phyloP scores from a whole-genome alignment of 2,329 filamentous ascomycete genomes.

The Septoria linicola region DNA sequence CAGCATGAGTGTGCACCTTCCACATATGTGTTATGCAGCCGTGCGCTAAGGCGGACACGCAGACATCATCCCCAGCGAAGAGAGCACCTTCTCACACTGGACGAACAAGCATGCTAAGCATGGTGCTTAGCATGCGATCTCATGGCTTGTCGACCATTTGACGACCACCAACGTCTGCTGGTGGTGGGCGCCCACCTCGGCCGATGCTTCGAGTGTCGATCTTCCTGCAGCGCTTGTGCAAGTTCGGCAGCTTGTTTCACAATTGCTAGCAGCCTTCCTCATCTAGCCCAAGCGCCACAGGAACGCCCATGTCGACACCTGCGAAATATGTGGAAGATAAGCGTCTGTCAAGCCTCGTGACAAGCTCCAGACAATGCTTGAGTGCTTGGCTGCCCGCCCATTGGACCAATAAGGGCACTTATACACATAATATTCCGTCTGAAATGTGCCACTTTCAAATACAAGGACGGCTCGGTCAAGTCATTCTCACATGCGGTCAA shows the following conservation, averaged over 20 bases:
- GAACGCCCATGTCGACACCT: conserved; percentile 2
- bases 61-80: too few species aligned
- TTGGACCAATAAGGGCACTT: background rate
- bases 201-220: background rate
- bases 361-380: conserved; percentile 4
- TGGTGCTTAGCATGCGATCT: too few species aligned
- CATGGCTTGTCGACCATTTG: too few species aligned
- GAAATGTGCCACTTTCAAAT: too few species aligned
- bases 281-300: conserved; percentile 1
- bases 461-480: too few species aligned
- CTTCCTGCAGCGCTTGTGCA: conserved; percentile 4
- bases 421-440: background rate
- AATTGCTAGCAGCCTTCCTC: background rate
- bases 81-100: too few species aligned
- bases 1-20: too few species aligned
- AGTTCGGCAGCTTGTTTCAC: conserved; percentile 9
- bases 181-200: too few species aligned
- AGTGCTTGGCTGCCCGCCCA: background rate
- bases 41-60: too few species aligned
- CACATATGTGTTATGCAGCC: too few species aligned
- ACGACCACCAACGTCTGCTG: too few species aligned
- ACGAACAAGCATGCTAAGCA: too few species aligned
- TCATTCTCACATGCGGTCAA: background rate
- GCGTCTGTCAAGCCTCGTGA: conserved; percentile 5
- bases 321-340: conserved; percentile 3